Base-by-base conservation (phyloP, 225 moss, liverwort and hornwort species). In the Climacium dendroides region DNA sequence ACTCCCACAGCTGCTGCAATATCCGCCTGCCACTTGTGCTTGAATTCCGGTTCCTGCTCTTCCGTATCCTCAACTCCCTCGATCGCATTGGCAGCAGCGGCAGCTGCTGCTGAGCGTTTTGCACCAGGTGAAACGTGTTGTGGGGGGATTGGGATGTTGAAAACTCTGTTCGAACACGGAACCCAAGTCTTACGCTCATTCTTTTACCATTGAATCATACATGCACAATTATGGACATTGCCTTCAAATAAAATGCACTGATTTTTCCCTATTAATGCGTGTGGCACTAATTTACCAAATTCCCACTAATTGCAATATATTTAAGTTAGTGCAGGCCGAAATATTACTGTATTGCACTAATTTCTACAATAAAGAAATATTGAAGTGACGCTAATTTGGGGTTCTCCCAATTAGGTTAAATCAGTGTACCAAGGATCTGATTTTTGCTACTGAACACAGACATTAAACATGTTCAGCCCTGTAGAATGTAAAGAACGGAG, bases 11-110 rank as follows among this genome's bases (percentile, higher is more conserved):
- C 96, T 72, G 97, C 96, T 89, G 98, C 98, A 83, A 96, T 96
- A 87, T 98, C 98, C 79, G 97, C 97, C 89, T 99, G 99, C 99
- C 99, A 99, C 90, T 97, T 99, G 87, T 97, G 97, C 92, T 95
- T 98, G 78, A 98, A 98, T 90, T 95, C 96, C 73, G 96, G 94
- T 87, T 97, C 98, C 79, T 86, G 88, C 85, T 94, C 96, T 85
- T 86, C 89, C 48, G 43, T 87, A 74, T 90, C 88, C 58, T 90
- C 88, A 87, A 85, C 82, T 74, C 73, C 85, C 74, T 91, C 93
- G 83, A 85, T 87, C 78, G 77, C 89, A 80, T 48, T 57, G 62
- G 81, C 87, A 75, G 92, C 92, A 52, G 92, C 92, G 2, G 89
- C 87, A 35, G 88, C 89, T 82, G 91, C 88, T 83, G 90, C 91